Percentiles rank a stretch among this genome's conserved stretches.
phyloP scores from a whole-genome alignment of 768 basidiomycete species.

The Termitomyces sp. region DNA sequence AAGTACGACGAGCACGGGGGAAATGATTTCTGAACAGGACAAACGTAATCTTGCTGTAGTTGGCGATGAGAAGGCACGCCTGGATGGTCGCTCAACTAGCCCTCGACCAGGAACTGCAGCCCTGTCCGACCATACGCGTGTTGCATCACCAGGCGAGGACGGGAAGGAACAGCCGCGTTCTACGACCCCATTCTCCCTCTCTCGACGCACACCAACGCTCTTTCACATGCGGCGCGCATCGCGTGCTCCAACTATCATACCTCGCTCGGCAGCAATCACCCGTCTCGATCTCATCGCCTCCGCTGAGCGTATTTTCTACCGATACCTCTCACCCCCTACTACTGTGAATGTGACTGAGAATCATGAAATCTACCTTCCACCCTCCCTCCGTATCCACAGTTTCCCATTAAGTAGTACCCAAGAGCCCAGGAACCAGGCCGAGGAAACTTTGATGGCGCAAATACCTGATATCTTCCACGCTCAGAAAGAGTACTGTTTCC shows the following conservation, averaged over 20 bases:
- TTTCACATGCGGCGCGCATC: slow-evolving; percentile 77
- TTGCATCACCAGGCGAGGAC: slow-evolving; percentile 41
- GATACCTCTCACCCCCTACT: slow-evolving; percentile 85
- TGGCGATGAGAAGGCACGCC: slow-evolving; percentile 45
- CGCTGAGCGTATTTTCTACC: slow-evolving; percentile 93
- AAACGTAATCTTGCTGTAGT: slow-evolving; percentile 54
- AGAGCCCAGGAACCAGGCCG: slow-evolving; percentile 67
- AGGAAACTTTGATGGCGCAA: slow-evolving; percentile 77
- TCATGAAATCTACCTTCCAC: slow-evolving; percentile 97
- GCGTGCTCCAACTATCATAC: slow-evolving; percentile 91
- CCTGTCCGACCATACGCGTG: slow-evolving; percentile 39
- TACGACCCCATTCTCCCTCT: slow-evolving; percentile 76
- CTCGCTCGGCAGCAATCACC: slow-evolving; percentile 85
- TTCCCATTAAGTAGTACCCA: slow-evolving; percentile 81
- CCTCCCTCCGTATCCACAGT: slow-evolving; percentile 83
- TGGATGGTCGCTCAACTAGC: slow-evolving; percentile 53
- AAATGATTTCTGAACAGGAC: slow-evolving; percentile 67
- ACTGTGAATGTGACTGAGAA: slow-evolving; percentile 79
- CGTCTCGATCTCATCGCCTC: slow-evolving; percentile 87
- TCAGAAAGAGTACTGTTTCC: slow-evolving; percentile 97
- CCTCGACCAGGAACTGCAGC: slow-evolving; percentile 49
- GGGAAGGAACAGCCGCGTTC: slow-evolving; percentile 52
- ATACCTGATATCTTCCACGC: slow-evolving; percentile 96
- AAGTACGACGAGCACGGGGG: slow-evolving; percentile 79
- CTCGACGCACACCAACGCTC: slow-evolving; percentile 70